Percentiles rank a stretch among this genome's conserved stretches.
Evolutionary conservation across 2,329 filamentous ascomycete species (phyloP).

Genomic region (Trichoderma koningiopsis): DNA sequence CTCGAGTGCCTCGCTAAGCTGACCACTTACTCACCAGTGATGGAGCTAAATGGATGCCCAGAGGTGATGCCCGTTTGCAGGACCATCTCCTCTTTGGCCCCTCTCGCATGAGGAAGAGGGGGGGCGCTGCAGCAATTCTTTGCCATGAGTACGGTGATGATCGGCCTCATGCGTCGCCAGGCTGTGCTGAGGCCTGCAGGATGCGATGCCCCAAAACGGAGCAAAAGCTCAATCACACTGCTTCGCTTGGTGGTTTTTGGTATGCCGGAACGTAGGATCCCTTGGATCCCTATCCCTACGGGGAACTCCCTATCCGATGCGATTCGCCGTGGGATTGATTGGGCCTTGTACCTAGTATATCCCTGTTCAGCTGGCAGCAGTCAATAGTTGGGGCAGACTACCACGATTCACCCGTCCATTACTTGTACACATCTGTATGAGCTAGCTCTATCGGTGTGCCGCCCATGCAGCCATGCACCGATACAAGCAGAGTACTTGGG

Average conservation of each 20-base stretch:
- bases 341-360: neutral
- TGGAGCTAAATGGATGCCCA: neutral
- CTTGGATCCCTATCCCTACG: neutral
- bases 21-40: neutral
- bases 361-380: constrained; percentile 21
- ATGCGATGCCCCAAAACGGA: constrained; percentile 5
- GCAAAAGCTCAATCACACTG: neutral
- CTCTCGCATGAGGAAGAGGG: constrained; percentile 18
- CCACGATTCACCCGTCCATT: constrained; percentile 6
- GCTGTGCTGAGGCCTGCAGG: constrained; percentile 14
- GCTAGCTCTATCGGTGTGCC: constrained; percentile 11
- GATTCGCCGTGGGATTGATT: constrained; percentile 17
- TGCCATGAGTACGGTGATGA: constrained; percentile 22
- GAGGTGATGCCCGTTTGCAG: constrained; percentile 4
- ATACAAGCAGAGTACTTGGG: neutral
- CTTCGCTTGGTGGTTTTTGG: neutral
- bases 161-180: constrained; percentile 26
- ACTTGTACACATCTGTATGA: neutral
- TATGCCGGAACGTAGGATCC: constrained; percentile 17
- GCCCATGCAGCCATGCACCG: constrained; percentile 12
- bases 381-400: constrained; percentile 9
- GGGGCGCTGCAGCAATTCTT: constrained; percentile 3
- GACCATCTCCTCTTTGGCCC: neutral
- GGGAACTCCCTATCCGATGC: constrained; percentile 21
- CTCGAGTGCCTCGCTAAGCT: constrained; percentile 17